These are phyloP conservation scores for Coemansia sp. DNA, from an alignment of 371 early-diverging fungal genomes.

Conservation along the genomic window DNA sequence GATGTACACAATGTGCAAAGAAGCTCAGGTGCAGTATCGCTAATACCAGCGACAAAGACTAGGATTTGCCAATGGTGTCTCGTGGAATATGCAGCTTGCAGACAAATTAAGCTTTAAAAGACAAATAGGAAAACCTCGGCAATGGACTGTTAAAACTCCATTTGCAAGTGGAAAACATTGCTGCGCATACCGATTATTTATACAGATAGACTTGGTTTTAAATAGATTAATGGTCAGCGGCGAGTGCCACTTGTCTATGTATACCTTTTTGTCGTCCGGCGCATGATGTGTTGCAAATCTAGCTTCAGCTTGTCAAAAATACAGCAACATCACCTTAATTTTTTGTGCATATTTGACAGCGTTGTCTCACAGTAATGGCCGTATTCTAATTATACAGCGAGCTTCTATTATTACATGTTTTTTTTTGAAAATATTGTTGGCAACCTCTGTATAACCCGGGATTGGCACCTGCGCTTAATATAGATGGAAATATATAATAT, in stretches of 20 bases:
- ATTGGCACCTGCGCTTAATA: too few species aligned
- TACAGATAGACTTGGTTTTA: neutral
- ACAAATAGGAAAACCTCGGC: neutral
- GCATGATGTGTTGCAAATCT: neutral
- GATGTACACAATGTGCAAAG: constrained; percentile 2
- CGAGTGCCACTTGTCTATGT: constrained; percentile 5
- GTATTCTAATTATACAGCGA: neutral
- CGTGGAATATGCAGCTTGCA: neutral
- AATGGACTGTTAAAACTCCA: neutral
- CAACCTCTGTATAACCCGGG: too few species aligned
- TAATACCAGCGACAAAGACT: neutral
- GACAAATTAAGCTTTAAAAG: neutral
- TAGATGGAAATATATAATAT: too few species aligned
- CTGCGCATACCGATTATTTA: neutral
- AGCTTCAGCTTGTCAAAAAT: neutral
- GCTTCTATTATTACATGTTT: too few species aligned
- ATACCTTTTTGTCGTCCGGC: neutral
- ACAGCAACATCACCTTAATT: neutral
- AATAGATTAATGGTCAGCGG: neutral
- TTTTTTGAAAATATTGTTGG: too few species aligned
- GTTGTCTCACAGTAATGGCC: neutral
- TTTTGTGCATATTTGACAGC: neutral
- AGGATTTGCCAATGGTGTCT: neutral
- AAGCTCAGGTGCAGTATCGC: neutral
- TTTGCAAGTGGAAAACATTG: neutral